Conservation (phyloP, 2,329 filamentous ascomycete species). For the Aspergillus niger region DNA sequence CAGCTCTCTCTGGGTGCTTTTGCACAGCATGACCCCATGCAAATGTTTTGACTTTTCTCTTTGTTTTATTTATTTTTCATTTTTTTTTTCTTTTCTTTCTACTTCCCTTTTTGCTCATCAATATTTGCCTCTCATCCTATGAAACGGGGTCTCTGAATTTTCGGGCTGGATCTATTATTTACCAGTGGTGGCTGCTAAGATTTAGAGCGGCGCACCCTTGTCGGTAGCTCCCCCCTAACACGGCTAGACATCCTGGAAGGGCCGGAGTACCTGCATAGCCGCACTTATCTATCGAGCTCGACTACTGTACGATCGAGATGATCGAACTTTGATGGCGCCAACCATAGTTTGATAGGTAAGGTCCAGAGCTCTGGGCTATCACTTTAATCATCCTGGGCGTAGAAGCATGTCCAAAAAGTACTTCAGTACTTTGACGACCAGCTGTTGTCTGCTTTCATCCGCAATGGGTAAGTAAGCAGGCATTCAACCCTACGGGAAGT, state of each 20-base stretch:
- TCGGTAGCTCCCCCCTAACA: constrained; percentile 3
- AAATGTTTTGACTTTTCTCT: neutral
- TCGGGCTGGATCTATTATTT: constrained; percentile 11
- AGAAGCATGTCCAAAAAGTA: neutral
- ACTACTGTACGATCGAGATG: constrained; percentile 7
- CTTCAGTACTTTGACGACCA: neutral
- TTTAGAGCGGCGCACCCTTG: constrained; percentile 3
- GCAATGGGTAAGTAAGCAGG: neutral
- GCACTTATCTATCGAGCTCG: neutral
- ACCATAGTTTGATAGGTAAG: neutral
- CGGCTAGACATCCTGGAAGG: constrained; percentile 6
- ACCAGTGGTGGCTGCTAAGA: constrained; percentile 5
- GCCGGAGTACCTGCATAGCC: constrained; percentile 9
- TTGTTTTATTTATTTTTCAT: neutral
- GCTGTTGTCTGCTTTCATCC: neutral
- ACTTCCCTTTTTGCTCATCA: neutral
- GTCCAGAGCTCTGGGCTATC: neutral
- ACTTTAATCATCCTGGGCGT: neutral
- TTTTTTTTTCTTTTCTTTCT: neutral
- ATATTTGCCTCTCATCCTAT: neutral
- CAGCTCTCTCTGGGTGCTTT: neutral
- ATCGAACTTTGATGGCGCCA: constrained; percentile 5
- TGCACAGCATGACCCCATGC: neutral
- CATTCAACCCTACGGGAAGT: neutral
- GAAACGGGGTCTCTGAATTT: constrained; percentile 10